These are phyloP conservation scores for Magnolia officinalis DNA, from an alignment of 164 flowering plant species.

Conservation along the genomic window DNA sequence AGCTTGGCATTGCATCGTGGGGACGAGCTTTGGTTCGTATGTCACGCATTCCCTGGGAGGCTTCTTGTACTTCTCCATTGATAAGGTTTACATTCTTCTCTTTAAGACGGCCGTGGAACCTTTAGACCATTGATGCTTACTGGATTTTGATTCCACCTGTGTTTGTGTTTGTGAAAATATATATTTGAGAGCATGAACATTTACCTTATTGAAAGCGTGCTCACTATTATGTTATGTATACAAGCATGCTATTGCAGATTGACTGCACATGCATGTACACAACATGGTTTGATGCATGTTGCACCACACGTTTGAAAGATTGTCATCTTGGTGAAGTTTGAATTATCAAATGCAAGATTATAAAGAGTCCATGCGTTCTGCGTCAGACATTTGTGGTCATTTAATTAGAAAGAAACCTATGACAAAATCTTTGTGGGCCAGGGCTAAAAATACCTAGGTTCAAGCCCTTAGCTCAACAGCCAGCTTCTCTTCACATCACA, in stretches of 20 bases:
- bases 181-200: neutral
- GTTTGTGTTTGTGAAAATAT: slow-evolving; percentile 9
- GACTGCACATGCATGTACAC: neutral
- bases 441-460: too few species aligned
- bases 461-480: too few species aligned
- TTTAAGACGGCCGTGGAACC: slow-evolving; percentile 77
- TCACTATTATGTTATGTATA: too few species aligned
- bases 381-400: too few species aligned
- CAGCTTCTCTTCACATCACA: too few species aligned
- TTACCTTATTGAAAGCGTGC: too few species aligned
- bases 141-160: slow-evolving; percentile 4
- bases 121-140: slow-evolving; percentile 4
- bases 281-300: neutral
- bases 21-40: slow-evolving; percentile 93
- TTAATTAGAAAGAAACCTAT: too few species aligned
- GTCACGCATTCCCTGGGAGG: slow-evolving; percentile 92
- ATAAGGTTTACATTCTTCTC: slow-evolving; percentile 83
- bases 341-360: too few species aligned
- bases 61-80: slow-evolving; percentile 87
- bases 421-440: too few species aligned
- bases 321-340: neutral
- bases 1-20: slow-evolving; percentile 97
- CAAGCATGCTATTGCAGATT: neutral
- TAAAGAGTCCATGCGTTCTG: too few species aligned
- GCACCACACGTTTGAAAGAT: neutral